Percentiles rank a stretch among this genome's conserved stretches.
phyloP scores from a whole-genome alignment of 2,329 filamentous ascomycete genomes.

The Fusarium guadeloupense region DNA sequence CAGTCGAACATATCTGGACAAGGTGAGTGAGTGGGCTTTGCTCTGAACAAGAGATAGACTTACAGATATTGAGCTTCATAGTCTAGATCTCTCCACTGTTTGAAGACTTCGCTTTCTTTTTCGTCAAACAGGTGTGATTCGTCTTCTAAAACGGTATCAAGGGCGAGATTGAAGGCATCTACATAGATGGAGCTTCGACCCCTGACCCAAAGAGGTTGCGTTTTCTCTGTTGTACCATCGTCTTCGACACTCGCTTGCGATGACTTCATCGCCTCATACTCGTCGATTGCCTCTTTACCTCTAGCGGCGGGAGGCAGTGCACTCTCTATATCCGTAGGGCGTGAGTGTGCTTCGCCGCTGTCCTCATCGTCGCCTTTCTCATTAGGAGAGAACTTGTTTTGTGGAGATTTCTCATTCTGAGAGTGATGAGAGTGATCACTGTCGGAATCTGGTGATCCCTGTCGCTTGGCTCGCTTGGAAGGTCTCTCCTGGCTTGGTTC shows the following conservation, averaged over 20 bases:
- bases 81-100: slow-evolving; percentile 73
- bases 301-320: slow-evolving; percentile 74
- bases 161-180: slow-evolving; percentile 92
- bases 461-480: slow-evolving; percentile 46
- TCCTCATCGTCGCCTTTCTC: slow-evolving; percentile 26
- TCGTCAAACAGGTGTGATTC: slow-evolving; percentile 88
- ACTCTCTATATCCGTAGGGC: slow-evolving; percentile 52
- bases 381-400: slow-evolving; percentile 18
- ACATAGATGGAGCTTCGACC: slow-evolving; percentile 93
- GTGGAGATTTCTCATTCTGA: slow-evolving; percentile 8
- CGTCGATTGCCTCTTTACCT: slow-evolving; percentile 77
- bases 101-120: slow-evolving; percentile 80
- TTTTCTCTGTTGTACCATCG: slow-evolving; percentile 54
- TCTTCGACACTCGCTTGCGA: slow-evolving; percentile 56
- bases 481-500: slow-evolving; percentile 36
- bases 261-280: slow-evolving; percentile 77
- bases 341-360: slow-evolving; percentile 22
- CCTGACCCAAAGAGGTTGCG: slow-evolving; percentile 66
- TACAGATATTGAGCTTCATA: slow-evolving; percentile 95
- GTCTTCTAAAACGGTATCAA: slow-evolving; percentile 89
- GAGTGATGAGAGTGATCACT: slow-evolving; percentile 38
- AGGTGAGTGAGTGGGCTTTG: slow-evolving; percentile 12
- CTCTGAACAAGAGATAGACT: slow-evolving; percentile 44
- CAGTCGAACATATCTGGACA: slow-evolving; percentile 81
- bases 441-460: slow-evolving; percentile 36